Evolutionary conservation across 164 flowering plant genomes (phyloP).

Genomic region (Vitis cinerea): DNA sequence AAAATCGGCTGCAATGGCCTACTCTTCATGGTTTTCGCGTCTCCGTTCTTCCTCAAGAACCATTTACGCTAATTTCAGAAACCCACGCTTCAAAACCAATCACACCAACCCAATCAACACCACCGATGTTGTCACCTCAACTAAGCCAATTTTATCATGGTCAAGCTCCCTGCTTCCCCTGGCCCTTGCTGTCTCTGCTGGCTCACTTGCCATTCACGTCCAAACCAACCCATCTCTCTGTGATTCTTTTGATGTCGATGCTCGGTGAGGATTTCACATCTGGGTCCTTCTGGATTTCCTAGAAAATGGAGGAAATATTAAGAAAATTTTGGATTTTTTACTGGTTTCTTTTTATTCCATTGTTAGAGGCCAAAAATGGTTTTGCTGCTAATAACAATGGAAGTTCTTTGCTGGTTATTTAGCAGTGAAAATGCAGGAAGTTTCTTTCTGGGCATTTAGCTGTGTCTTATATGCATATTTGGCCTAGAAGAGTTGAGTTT

Average conservation of each 20-base stretch:
- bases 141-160: constrained; percentile 19
- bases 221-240: constrained; percentile 36
- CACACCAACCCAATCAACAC: constrained; percentile 1
- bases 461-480: neutral
- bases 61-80: constrained; percentile 20
- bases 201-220: constrained; percentile 32
- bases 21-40: constrained; percentile 42
- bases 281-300: neutral
- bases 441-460: no score
- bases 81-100: constrained; percentile 3
- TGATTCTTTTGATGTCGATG: constrained; percentile 28
- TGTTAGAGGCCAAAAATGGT: neutral
- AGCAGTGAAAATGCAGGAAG: no score
- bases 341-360: neutral
- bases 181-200: constrained; percentile 51
- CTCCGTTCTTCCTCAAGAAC: constrained; percentile 38
- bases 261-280: constrained; percentile 21
- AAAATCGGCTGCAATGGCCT: no score
- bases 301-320: neutral
- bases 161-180: constrained; percentile 42
- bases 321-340: neutral
- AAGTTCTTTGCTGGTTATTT: no score
- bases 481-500: neutral
- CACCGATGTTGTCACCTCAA: constrained; percentile 8
- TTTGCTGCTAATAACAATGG: no score